These are phyloP conservation scores for Lentinula edodes DNA, from an alignment of 768 basidiomycete genomes.

Conservation along the genomic window DNA sequence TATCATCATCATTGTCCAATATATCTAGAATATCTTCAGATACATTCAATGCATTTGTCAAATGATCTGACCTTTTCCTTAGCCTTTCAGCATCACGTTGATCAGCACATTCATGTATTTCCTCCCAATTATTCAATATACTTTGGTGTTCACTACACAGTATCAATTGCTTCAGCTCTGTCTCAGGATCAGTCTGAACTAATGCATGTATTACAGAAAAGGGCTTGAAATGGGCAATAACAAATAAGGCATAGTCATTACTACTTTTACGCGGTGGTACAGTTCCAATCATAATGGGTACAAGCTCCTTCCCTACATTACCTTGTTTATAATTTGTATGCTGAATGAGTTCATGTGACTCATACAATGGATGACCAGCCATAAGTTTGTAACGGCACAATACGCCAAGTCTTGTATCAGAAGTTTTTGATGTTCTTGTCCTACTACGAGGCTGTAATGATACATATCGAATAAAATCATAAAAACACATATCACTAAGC, in stretches of 20 bases:
- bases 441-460: not conserved
- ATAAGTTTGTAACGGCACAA: not conserved
- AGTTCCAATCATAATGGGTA: conserved; percentile 1
- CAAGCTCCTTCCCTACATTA: not conserved
- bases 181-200: too few species aligned
- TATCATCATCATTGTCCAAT: too few species aligned
- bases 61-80: too few species aligned
- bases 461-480: conserved; percentile 18
- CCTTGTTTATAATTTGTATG: conserved; percentile 9
- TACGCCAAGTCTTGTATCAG: not conserved
- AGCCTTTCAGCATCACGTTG: conserved; percentile 24
- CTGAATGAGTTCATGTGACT: conserved; percentile 12
- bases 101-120: conserved; percentile 30
- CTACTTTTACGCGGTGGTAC: not conserved
- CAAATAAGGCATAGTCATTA: conserved; percentile 10
- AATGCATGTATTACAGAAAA: conserved; percentile 1
- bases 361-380: conserved; percentile 7
- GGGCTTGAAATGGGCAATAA: conserved; percentile 18
- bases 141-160: too few species aligned
- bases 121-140: too few species aligned
- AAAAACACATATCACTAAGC: conserved; percentile 18
- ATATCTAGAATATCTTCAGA: too few species aligned
- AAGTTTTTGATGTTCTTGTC: not conserved
- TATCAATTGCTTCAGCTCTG: too few species aligned
- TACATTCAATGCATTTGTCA: too few species aligned